A percentile compares a stretch with the other conserved stretches of the same genome.
Evolutionary conservation across 2,329 filamentous ascomycete genomes (phyloP).

Genomic region (Harringtonia aguacate): DNA sequence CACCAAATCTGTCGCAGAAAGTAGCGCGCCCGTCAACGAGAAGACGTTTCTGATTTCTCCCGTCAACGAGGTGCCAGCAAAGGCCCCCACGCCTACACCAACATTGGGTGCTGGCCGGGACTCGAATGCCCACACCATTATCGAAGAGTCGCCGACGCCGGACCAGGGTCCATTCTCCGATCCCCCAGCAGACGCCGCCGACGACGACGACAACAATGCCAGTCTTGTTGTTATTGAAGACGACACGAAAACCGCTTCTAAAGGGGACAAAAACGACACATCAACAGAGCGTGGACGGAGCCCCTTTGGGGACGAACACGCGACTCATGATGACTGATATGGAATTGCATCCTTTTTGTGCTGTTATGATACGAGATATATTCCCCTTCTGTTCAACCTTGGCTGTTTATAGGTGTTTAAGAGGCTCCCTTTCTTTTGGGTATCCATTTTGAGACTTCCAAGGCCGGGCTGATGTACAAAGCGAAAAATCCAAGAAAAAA

Average conservation of each 20-base stretch:
- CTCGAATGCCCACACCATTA: conserved; percentile 35
- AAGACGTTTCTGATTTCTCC: conserved; percentile 3
- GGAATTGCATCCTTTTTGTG: neutral
- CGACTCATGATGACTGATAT: conserved; percentile 35
- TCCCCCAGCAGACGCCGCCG: conserved; percentile 26
- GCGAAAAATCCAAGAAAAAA: neutral
- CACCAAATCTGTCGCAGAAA: conserved; percentile 1
- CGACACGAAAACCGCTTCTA: conserved; percentile 30
- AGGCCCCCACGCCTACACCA: neutral
- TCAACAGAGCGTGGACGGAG: conserved; percentile 25
- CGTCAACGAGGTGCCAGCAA: conserved; percentile 12
- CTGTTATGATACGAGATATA: too few species aligned
- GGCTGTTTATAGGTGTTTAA: neutral
- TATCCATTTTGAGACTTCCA: neutral
- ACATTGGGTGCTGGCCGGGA: conserved; percentile 20
- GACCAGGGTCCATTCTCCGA: conserved; percentile 52
- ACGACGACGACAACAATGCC: conserved; percentile 28
- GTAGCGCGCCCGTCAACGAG: neutral
- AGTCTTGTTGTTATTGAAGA: conserved; percentile 47
- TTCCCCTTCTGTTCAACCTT: neutral
- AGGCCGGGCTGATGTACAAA: neutral
- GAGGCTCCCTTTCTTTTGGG: neutral
- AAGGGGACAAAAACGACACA: conserved; percentile 20
- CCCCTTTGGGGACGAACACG: conserved; percentile 49
- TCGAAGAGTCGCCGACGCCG: conserved; percentile 36